These are phyloP conservation scores for Annulohypoxylon nitens DNA, from an alignment of 495 filamentous ascomycete species.

Conservation along the genomic window DNA sequence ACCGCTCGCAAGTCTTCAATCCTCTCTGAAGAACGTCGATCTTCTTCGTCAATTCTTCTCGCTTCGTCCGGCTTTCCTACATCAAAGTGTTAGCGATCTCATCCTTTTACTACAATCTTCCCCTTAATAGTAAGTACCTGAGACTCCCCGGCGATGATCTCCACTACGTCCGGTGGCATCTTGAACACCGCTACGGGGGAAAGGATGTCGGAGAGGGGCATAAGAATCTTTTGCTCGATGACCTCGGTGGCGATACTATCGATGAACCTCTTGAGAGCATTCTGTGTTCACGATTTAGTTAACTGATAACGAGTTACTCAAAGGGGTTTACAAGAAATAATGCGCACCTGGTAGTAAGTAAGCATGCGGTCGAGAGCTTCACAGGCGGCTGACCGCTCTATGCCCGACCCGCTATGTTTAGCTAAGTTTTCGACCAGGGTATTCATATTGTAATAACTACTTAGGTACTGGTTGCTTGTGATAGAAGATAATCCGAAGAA, in stretches of 20 bases:
- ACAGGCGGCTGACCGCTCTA: slow-evolving; percentile 58
- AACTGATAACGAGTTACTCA: slow-evolving; percentile 3
- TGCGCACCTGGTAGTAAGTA: slow-evolving; percentile 65
- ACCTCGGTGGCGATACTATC: slow-evolving; percentile 71
- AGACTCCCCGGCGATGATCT: slow-evolving; percentile 68
- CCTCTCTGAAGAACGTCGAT: slow-evolving; percentile 64
- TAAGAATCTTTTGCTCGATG: slow-evolving; percentile 71
- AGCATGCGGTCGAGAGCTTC: slow-evolving; percentile 64
- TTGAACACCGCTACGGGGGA: slow-evolving; percentile 44
- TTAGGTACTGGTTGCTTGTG: not conserved
- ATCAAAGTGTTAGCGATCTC: no score
- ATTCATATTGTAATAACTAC: slow-evolving; percentile 31
- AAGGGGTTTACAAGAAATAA: slow-evolving; percentile 32
- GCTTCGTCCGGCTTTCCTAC: slow-evolving; percentile 56
- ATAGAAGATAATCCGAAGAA: slow-evolving; percentile 43
- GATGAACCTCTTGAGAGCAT: slow-evolving; percentile 71
- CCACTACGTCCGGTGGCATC: slow-evolving; percentile 58
- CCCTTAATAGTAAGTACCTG: slow-evolving; percentile 24
- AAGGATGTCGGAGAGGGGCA: slow-evolving; percentile 57
- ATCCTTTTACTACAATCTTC: no score
- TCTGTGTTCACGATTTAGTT: slow-evolving; percentile 55
- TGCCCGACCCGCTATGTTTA: slow-evolving; percentile 49
- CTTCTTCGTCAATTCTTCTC: slow-evolving; percentile 66
- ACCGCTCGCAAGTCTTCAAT: slow-evolving; percentile 63
- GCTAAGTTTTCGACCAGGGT: slow-evolving; percentile 49